Evolutionary conservation across 2,329 filamentous ascomycete species (phyloP), one percentile per base, ranked within the genome.

Genomic region (Alternaria ventricosa): DNA sequence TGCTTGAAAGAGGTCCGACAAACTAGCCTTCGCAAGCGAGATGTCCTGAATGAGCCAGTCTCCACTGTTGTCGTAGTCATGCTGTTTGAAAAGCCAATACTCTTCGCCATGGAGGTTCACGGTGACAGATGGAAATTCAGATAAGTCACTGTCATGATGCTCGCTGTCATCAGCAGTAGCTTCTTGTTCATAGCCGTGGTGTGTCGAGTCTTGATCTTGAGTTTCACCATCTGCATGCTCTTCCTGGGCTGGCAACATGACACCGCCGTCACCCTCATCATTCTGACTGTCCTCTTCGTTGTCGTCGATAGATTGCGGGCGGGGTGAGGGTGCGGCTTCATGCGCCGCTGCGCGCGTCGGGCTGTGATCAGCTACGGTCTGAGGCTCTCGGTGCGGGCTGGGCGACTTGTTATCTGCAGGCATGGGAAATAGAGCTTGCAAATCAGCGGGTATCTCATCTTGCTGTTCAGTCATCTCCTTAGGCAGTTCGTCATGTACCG

Each of bases 1-100:
- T 64, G 84, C 84, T 68, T 80, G 78, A 61, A 92, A 84, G n/a
- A 92, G 80, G 57, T 85, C 82, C 57, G 80, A 79, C 27, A 91
- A 78, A 53, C 69, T 71, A 25, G 69, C 62, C 18, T 67, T 70
- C 8, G 71, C 66, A n/a, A 73, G 43, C 4, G 71, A 69, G 5
- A 67, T 43, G 49, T 78, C 74, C 20, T 74, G 65, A 9, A 78
- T 62, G 15, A 79, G 66, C 67, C 69, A 78, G 20, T 78, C 75
- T 9, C 72, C 75, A 55, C 70, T 75, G 12, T 70, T 62, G 9
- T 76, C 74, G 44, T 69, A 65, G 46, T 77, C 71, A 55, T 75
- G 71, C 43, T 72, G 65, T 45, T 75, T 75, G 65, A 78, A 77
- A 2, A 78, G 60, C 75, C 73, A 78, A 9, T 72, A 46, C 45